These are phyloP conservation scores for Xanthoconium purpureum DNA, from an alignment of 768 basidiomycete species.

Conservation along the genomic window DNA sequence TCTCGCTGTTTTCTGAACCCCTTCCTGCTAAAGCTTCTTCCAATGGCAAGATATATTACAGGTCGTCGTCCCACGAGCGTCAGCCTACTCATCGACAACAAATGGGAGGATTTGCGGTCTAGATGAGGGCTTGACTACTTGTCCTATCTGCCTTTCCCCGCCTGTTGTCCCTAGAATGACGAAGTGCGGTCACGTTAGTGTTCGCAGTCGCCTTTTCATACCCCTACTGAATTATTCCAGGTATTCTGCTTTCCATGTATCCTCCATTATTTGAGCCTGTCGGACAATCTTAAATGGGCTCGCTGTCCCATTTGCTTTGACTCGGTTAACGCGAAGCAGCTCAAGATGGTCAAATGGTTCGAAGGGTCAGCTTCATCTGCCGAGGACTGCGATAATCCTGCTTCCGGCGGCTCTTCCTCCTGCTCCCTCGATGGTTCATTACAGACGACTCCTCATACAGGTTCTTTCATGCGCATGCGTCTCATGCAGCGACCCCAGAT, in stretches of 20 bases:
- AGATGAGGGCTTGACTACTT: conserved; percentile 66
- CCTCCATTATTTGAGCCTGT: conserved; percentile 81
- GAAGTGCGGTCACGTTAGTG: conserved; percentile 93
- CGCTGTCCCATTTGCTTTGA: conserved; percentile 97
- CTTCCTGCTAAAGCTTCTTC: conserved; percentile 62
- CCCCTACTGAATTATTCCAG: conserved; percentile 39
- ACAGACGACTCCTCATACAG: conserved; percentile 45
- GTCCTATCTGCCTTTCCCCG: conserved; percentile 93
- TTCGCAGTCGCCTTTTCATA: not conserved
- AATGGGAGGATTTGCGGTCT: conserved; percentile 40
- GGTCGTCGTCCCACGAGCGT: conserved; percentile 84
- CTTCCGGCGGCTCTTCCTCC: conserved; percentile 44
- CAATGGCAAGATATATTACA: conserved; percentile 97
- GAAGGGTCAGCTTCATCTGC: conserved; percentile 45
- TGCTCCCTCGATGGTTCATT: conserved; percentile 37
- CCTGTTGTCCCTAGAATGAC: conserved; percentile 92
- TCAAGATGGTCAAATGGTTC: conserved; percentile 92
- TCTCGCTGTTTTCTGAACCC: not conserved
- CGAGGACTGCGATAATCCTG: conserved; percentile 24
- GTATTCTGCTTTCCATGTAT: conserved; percentile 95
- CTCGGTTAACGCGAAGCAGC: conserved; percentile 82
- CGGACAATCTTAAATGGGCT: conserved; percentile 80
- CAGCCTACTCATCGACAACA: conserved; percentile 66
- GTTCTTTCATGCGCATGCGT: conserved; percentile 74
- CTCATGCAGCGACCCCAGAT: conserved; percentile 92